Evolutionary conservation across 2,329 filamentous ascomycete genomes (phyloP).

Genomic region (Cryoendolithus antarcticus): DNA sequence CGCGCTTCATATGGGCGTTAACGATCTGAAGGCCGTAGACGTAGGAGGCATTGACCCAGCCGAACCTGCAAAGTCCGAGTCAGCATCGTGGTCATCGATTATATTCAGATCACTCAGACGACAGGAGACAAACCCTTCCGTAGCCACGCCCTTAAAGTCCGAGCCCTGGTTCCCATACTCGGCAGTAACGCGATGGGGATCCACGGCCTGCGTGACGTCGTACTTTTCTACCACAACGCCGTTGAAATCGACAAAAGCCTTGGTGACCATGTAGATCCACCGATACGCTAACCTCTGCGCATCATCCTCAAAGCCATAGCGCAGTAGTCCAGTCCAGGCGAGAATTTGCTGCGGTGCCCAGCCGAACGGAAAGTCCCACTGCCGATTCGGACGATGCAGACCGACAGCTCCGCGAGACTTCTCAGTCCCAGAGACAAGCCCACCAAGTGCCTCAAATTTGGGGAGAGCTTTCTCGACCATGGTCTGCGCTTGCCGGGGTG

Average conservation of each 20-base stretch:
- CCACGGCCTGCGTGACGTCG: slow-evolving; percentile 79
- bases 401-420: slow-evolving; percentile 72
- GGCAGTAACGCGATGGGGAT: slow-evolving; percentile 87
- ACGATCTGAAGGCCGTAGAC: slow-evolving; percentile 84
- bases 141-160: slow-evolving; percentile 89
- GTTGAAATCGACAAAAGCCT: slow-evolving; percentile 96
- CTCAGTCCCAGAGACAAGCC: slow-evolving; percentile 79
- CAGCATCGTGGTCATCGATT: too few relatives aligned
- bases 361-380: slow-evolving; percentile 97
- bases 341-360: slow-evolving; percentile 99
- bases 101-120: too few relatives aligned
- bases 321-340: slow-evolving; percentile 83
- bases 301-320: slow-evolving; percentile 84
- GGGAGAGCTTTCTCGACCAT: slow-evolving; percentile 75
- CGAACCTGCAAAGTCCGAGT: slow-evolving; percentile 51
- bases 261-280: slow-evolving; percentile 97
- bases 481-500: slow-evolving; percentile 67
- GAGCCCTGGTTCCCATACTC: slow-evolving; percentile 96
- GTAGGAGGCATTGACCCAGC: slow-evolving; percentile 98
- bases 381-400: slow-evolving; percentile 77
- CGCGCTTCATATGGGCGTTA: slow-evolving; percentile 77
- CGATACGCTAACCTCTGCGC: slow-evolving; percentile 85
- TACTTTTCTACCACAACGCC: slow-evolving; percentile 98
- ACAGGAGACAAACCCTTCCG: slow-evolving; percentile 92
- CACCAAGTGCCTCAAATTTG: slow-evolving; percentile 76